Base-by-base conservation (phyloP, 331 rosid species). In the Dryas integrifolia region DNA sequence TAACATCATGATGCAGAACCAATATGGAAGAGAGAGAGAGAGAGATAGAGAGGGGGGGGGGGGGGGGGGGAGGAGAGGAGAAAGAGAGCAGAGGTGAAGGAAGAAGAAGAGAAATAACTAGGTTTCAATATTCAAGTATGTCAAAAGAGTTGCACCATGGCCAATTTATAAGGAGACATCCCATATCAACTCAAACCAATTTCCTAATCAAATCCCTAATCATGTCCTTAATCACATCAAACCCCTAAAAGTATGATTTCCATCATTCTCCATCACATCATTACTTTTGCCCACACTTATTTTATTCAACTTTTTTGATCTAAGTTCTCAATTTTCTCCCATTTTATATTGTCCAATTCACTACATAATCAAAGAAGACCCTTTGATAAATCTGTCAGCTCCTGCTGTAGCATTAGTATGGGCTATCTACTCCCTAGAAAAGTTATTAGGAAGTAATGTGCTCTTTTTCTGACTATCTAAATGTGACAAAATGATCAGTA, bases 1-100 rank as follows among this genome's bases (percentile, higher is more conserved):
- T 49, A 41, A 57, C 75, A 67, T 71, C 24, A 14, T 44, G 73
- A 65, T 57, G 70, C 16, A 72, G 18, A 72, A 69, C 50, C 70
- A 26, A 38, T 15, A 24, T 35, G 40, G 57, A 26, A 21, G 14
- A 12, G 24, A 14, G 12, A 5, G 5, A 61, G 41, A 45, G 4
- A 41, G 38, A 41, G 24, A 10, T 21, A 18, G 26, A 21, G 24
- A 21, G 26, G 4, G 24, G 0, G 14, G 24, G 61, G 39, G 30
- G 30, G 30, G 30, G 1, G 30, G 30, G 30, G 30, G 0, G 21
- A 21, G 9, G 24, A 1, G 14, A 57, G 39, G 39, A 5, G 21
- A 57, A 7, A 57, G 4, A 21, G 10, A 21, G 5, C 9, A 16
- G 11, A 14, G 15, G 3, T 26, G 30, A 26, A 57, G 61, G 26